Evolutionary conservation across 495 filamentous ascomycete species (phyloP), one percentile per base, ranked within the genome.

Genomic region (Mycothermus thermophilus): DNA sequence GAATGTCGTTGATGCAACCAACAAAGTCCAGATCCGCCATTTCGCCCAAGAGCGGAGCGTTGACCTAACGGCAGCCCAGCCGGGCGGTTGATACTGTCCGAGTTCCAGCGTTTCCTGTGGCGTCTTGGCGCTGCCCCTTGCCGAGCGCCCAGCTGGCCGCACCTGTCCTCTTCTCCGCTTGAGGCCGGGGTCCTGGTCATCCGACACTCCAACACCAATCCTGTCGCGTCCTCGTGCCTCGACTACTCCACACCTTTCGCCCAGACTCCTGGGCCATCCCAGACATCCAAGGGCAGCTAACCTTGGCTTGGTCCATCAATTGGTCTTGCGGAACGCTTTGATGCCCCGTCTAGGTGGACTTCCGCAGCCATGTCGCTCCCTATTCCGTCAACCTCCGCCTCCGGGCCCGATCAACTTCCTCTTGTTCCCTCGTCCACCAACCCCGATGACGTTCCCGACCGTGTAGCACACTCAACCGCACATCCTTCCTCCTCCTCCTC

Each of bases 361-460:
- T 12, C 35, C 27, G 22, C 27, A 23, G 40, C 27, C 33, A 46
- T 46, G 43, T 23, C 43, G 30, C 11, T 34, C n/a, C 27, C 33
- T 30, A 34, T 27, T 25, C 26, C 40, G 27, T 30, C 35, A 24
- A 39, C 7, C 17, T 20, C 2, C 29, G 12, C 38, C 3, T 19
- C 9, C 8, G n/a, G n/a, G n/a, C 25, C 35, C 34, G 7, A 35
- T 12, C 27, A 15, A 18, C 23, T 28, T 27, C 30, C 37, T 24
- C n/a, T n/a, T n/a, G n/a, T n/a, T n/a, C n/a, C n/a, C n/a, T 3
- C 37, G 26, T 22, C 31, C 18, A 8, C 18, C 9, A 23, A 3
- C 5, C 9, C 9, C 1, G 31, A 32, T 3, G 25, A 8, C 18
- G 14, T n/a, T 8, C 8, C 15, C 10, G 21, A 4, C 24, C 8